phyloP scores from a whole-genome alignment of 306 rosid genomes.

The Rosa chinensis region DNA sequence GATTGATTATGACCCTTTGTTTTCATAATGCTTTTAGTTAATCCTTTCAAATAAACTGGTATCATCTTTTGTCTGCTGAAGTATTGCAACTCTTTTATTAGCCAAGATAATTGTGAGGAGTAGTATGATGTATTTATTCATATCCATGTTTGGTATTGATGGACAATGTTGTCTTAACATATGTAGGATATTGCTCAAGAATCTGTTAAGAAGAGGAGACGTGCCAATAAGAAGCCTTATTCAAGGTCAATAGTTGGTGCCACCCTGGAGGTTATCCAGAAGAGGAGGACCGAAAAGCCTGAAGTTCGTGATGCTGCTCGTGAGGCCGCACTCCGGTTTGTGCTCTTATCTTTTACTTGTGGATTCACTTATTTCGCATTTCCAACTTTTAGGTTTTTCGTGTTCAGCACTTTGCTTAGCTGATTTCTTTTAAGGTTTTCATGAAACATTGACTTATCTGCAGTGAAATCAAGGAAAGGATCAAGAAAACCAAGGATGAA shows the following conservation, averaged over 20 bases:
- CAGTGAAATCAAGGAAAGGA: slow-evolving; percentile 86
- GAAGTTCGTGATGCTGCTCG: slow-evolving; percentile 84
- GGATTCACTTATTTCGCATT: not conserved
- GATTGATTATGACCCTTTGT: not conserved
- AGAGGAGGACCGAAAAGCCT: slow-evolving; percentile 64
- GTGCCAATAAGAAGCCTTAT: slow-evolving; percentile 66
- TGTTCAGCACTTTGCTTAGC: too few relatives aligned
- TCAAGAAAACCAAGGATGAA: slow-evolving; percentile 85
- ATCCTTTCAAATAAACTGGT: not conserved
- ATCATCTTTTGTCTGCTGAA: not conserved
- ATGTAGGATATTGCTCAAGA: slow-evolving; percentile 72
- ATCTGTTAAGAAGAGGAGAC: slow-evolving; percentile 74
- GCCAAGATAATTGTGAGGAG: not conserved
- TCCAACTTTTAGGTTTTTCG: not conserved
- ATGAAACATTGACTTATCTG: not conserved
- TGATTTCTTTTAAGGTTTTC: not conserved
- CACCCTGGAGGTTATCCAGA: slow-evolving; percentile 69
- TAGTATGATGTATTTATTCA: not conserved
- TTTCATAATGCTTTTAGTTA: not conserved
- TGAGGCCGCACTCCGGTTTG: slow-evolving; percentile 76
- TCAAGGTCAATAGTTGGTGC: slow-evolving; percentile 73
- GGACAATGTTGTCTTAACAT: not conserved
- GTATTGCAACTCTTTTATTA: not conserved
- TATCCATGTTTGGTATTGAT: not conserved
- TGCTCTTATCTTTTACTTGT: not conserved